Conservation (phyloP, 345 rosid genomes). For the Arabidopsis thaliana region DNA sequence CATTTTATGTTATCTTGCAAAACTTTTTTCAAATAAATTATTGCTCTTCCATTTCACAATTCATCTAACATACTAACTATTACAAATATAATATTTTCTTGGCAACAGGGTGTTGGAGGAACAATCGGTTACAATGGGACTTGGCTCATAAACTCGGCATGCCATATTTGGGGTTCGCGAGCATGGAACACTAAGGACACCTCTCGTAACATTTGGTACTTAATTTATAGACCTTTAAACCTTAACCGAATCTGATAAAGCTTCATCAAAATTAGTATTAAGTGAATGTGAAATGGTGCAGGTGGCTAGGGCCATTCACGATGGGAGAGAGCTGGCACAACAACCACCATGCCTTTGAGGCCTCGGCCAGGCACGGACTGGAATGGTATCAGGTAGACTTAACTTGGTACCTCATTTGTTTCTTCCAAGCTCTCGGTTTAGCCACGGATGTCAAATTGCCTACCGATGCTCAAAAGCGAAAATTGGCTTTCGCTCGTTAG, state of each 20-base stretch:
- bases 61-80: background rate
- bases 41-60: background rate
- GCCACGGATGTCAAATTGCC: conserved; percentile 83
- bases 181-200: conserved; percentile 84
- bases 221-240: background rate
- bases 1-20: background rate
- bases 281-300: conserved; percentile 25
- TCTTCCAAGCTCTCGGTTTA: conserved; percentile 68
- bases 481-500: conserved; percentile 49
- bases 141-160: conserved; percentile 82
- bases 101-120: conserved; percentile 66
- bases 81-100: background rate
- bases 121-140: conserved; percentile 70
- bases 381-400: conserved; percentile 89
- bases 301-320: conserved; percentile 86
- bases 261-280: background rate
- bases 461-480: conserved; percentile 57
- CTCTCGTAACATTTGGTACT: conserved; percentile 82
- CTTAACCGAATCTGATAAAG: background rate
- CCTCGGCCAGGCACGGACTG: conserved; percentile 79
- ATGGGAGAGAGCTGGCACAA: conserved; percentile 97
- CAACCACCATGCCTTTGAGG: conserved; percentile 88
- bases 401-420: conserved; percentile 72
- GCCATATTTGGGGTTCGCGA: conserved; percentile 87
- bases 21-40: background rate